Percentiles rank a stretch among this genome's conserved stretches.
These are phyloP conservation scores for Starmera stellimalicola DNA, from an alignment of 1,139 yeast species.

Conservation along the genomic window DNA sequence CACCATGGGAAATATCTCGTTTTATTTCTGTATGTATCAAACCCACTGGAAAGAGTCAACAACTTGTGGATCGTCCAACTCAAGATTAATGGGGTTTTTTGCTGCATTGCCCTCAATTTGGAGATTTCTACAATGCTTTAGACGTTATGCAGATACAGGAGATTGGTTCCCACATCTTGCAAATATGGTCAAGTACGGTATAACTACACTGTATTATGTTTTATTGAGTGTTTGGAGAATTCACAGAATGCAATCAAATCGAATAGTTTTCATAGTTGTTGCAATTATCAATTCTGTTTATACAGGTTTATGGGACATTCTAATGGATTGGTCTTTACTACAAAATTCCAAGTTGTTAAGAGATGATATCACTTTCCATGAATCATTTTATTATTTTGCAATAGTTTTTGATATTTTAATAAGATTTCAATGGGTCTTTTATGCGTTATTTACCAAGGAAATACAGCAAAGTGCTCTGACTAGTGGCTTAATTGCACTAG, in stretches of 20 bases:
- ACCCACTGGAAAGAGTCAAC: conserved; percentile 48
- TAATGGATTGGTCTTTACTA: conserved; percentile 92
- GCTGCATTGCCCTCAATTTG: conserved; percentile 80
- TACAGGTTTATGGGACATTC: conserved; percentile 75
- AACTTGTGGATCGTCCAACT: conserved; percentile 69
- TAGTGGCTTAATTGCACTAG: conserved; percentile 72
- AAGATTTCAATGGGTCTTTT: conserved; percentile 88
- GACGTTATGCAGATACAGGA: conserved; percentile 90
- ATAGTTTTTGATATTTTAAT: conserved; percentile 63
- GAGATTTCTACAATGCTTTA: conserved; percentile 81
- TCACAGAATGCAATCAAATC: conserved; percentile 30
- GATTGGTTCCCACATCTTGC: conserved; percentile 97
- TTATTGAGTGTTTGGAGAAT: conserved; percentile 78
- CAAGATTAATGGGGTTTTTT: conserved; percentile 74
- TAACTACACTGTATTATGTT: conserved; percentile 60
- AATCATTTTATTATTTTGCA: conserved; percentile 58
- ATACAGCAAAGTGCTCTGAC: conserved; percentile 89
- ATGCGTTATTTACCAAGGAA: conserved; percentile 56
- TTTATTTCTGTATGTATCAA: conserved; percentile 77
- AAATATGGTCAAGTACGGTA: conserved; percentile 70
- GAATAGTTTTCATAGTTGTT: conserved; percentile 58
- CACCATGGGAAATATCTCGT: conserved; percentile 74
- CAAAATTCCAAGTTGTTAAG: conserved; percentile 64
- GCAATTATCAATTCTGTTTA: conserved; percentile 66
- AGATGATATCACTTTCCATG: conserved; percentile 54